Percentiles rank a stretch among this genome's conserved stretches.
phyloP scores from a whole-genome alignment of 2,329 filamentous ascomycete genomes.

The Pleomassaria siparia region DNA sequence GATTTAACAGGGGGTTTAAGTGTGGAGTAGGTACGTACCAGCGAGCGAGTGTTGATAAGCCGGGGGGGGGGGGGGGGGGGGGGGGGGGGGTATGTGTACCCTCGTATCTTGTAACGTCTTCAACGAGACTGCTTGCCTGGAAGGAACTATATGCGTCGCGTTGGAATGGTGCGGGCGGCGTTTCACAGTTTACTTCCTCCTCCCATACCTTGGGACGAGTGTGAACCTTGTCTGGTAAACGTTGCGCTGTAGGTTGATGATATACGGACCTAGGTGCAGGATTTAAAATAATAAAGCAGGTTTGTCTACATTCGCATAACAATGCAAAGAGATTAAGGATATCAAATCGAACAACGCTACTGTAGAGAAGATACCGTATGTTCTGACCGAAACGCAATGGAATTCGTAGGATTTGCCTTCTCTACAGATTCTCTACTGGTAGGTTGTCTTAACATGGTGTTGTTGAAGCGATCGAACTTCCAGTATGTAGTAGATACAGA shows the following conservation, averaged over 20 bases:
- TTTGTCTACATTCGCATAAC: constrained; percentile 43
- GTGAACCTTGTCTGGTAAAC: constrained; percentile 1
- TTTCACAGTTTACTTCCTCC: neutral
- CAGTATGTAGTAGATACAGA: too few species aligned
- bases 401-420: constrained; percentile 15
- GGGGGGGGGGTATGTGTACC: constrained; percentile 27
- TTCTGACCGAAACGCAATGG: constrained; percentile 49
- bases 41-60: too few species aligned
- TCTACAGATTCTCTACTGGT: constrained; percentile 13
- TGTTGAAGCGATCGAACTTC: constrained; percentile 8
- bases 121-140: constrained; percentile 6
- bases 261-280: constrained; percentile 66
- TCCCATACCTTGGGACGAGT: neutral
- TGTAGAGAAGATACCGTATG: constrained; percentile 69
- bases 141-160: constrained; percentile 18
- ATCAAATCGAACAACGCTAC: constrained; percentile 65
- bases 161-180: constrained; percentile 22
- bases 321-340: constrained; percentile 57
- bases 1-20: constrained; percentile 13
- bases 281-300: constrained; percentile 73
- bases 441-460: too few species aligned
- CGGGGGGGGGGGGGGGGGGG: too few species aligned
- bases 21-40: too few species aligned
- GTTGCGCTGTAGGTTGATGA: constrained; percentile 52
- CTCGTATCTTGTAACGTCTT: constrained; percentile 10